phyloP scores from a whole-genome alignment of 2,329 filamentous ascomycete genomes.

The Penicillium sp. region DNA sequence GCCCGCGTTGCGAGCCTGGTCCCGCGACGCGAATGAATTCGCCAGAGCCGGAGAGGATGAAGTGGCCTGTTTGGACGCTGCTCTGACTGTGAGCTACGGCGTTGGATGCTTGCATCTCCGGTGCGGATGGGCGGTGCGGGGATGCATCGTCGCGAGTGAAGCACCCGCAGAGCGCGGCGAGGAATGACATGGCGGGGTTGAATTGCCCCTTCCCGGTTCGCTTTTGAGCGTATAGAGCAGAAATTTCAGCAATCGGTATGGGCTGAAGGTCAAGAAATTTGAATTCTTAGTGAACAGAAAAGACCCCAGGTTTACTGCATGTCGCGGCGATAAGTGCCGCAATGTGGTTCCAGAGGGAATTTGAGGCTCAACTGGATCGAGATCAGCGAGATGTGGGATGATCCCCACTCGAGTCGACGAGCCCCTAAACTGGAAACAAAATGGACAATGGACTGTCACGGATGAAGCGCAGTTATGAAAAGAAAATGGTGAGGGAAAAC shows the following conservation, averaged over 20 bases:
- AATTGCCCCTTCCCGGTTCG: background rate
- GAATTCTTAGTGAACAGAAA: no score
- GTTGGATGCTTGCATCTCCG: conserved; percentile 12
- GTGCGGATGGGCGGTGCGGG: conserved; percentile 5
- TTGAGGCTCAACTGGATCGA: conserved; percentile 2
- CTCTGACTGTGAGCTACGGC: conserved; percentile 6
- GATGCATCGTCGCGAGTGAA: conserved; percentile 16
- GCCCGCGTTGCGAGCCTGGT: conserved; percentile 6
- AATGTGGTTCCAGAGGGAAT: no score
- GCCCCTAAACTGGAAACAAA: background rate
- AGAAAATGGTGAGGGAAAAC: background rate
- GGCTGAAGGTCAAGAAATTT: background rate
- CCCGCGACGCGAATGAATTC: conserved; percentile 19
- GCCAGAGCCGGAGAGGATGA: conserved; percentile 17
- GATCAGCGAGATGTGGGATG: background rate
- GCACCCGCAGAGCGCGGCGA: conserved; percentile 27
- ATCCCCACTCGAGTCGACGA: conserved; percentile 12
- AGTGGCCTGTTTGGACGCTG: conserved; percentile 22
- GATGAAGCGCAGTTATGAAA: no score
- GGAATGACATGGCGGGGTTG: conserved; percentile 21
- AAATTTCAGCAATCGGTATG: background rate
- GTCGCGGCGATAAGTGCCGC: background rate
- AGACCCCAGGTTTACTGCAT: conserved; percentile 8
- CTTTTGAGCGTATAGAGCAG: background rate
- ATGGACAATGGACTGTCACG: conserved; percentile 2